These are phyloP conservation scores for Coniella lustricola DNA, from an alignment of 2,329 filamentous ascomycete species.

Conservation along the genomic window DNA sequence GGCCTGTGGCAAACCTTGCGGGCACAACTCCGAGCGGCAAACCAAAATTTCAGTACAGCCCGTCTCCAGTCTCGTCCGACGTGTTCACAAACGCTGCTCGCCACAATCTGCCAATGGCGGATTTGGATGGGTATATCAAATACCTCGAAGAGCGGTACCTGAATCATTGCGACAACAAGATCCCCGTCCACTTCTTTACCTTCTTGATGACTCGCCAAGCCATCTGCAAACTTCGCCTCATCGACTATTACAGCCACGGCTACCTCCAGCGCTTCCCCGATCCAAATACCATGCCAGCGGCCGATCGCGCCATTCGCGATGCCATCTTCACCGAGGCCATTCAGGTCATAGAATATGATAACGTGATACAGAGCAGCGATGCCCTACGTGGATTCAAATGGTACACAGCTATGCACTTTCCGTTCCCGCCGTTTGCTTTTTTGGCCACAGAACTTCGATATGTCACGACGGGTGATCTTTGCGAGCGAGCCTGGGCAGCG, in stretches of 20 bases:
- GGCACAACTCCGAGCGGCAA: constrained; percentile 3
- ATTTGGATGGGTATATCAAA: constrained; percentile 45
- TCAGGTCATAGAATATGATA: constrained; percentile 54
- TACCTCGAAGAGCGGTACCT: constrained; percentile 52
- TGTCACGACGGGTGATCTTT: constrained; percentile 45
- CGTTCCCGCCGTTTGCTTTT: constrained; percentile 55
- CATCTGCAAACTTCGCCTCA: constrained; percentile 50
- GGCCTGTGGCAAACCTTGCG: constrained; percentile 8
- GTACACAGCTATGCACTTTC: constrained; percentile 54
- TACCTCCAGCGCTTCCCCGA: constrained; percentile 28
- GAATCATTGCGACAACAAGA: constrained; percentile 48
- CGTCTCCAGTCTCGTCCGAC: constrained; percentile 33
- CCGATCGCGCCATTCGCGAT: constrained; percentile 36
- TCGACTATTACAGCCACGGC: constrained; percentile 44
- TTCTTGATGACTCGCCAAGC: constrained; percentile 49
- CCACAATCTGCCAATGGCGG: constrained; percentile 40
- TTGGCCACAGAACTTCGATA: constrained; percentile 48
- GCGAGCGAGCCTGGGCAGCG: constrained; percentile 52
- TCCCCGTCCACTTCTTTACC: constrained; percentile 53
- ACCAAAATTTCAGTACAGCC: constrained; percentile 25
- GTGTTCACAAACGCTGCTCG: constrained; percentile 42
- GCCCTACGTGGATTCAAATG: constrained; percentile 47
- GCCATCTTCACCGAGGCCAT: constrained; percentile 47
- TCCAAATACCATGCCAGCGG: constrained; percentile 29
- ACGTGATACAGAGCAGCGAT: constrained; percentile 44